phyloP scores from a whole-genome alignment of 805 yeast species.

The Candida xyloterini region DNA sequence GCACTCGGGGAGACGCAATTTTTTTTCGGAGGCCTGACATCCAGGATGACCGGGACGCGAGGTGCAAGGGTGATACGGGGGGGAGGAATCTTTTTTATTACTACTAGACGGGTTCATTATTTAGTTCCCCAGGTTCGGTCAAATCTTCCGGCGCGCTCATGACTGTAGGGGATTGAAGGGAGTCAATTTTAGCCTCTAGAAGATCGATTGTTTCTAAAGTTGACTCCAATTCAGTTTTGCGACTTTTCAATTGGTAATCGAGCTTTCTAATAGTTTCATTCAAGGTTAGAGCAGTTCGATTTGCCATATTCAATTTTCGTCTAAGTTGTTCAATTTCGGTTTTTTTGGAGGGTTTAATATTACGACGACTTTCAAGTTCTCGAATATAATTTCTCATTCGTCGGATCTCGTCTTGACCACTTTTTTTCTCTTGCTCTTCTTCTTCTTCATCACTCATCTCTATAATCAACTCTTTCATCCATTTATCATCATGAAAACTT shows the following conservation, averaged over 20 bases:
- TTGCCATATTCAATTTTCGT: slow-evolving; percentile 5
- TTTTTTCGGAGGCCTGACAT: slow-evolving; percentile 9
- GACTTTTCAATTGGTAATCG: slow-evolving; percentile 6
- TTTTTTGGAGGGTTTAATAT: background rate
- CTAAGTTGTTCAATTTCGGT: slow-evolving; percentile 9
- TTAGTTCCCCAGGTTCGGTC: background rate
- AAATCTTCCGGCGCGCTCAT: slow-evolving; percentile 1
- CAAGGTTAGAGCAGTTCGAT: slow-evolving; percentile 11
- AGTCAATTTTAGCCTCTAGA: slow-evolving; percentile 11
- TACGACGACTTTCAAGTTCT: slow-evolving; percentile 13
- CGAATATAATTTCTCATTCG: slow-evolving; percentile 20
- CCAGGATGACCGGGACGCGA: slow-evolving; percentile 2
- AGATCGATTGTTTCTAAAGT: slow-evolving; percentile 9
- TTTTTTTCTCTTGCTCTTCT: slow-evolving; percentile 7
- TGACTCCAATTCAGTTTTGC: slow-evolving; percentile 12
- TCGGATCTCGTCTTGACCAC: slow-evolving; percentile 19
- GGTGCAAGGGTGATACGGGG: slow-evolving; percentile 5
- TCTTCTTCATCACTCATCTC: slow-evolving; percentile 38
- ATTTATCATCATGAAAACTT: slow-evolving; percentile 19
- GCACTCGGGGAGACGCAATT: slow-evolving; percentile 1
- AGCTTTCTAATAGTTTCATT: slow-evolving; percentile 14
- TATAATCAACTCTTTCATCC: slow-evolving; percentile 18
- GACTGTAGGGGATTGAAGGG: slow-evolving; percentile 1
- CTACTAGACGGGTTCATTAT: background rate
- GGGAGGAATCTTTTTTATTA: too few relatives aligned